Base-by-base conservation (phyloP, 768 basidiomycete species). In the Termitomyces eurrhizus region DNA sequence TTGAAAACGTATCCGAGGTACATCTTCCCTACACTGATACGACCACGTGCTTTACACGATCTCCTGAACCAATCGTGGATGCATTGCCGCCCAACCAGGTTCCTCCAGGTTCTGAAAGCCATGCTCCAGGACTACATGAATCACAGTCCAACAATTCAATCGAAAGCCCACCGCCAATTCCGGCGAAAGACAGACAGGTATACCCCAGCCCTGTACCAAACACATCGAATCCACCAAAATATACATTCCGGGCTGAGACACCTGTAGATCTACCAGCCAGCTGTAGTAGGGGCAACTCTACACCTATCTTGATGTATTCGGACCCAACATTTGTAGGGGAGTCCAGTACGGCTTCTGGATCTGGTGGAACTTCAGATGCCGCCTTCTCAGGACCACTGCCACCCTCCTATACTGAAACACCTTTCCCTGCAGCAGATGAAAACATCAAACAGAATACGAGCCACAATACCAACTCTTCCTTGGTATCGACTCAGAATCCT, bases 341-440 rank as follows among this genome's bases (percentile, higher is more conserved):
- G 29, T 44, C 29, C 13, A 44, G 12, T 44, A n/a, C 54, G n/a
- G 29, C 39, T 11, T 42, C 41, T 21, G 29, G 41, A 29, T 44
- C 41, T 8, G 12, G 12, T 33, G 29, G 16, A 32, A 11, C 18
- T 55, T 29, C 60, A 26, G 26, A 59, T 9, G 24, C 14, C 49
- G 32, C 49, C 3, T 26, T 35, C 14, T 46, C 57, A 56, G 56
- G 37, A 29, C n/a, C 26, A 14, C 32, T 26, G 11, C 60, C 58
- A 2, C 61, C 64, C 8, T 49, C 57, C 21, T 64, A 64, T 41
- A 29, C 58, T 29, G 58, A 59, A 61, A 32, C 41, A 12, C 55
- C 52, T 41, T 37, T 46, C 3, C 11, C 48, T 35, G 5, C 13
- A 4, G 9, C 32, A 21, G 54, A 33, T 5, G 45, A 53, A 16